Evolutionary conservation across 2,329 filamentous ascomycete species (phyloP).

Genomic region (Lojkania enalia): DNA sequence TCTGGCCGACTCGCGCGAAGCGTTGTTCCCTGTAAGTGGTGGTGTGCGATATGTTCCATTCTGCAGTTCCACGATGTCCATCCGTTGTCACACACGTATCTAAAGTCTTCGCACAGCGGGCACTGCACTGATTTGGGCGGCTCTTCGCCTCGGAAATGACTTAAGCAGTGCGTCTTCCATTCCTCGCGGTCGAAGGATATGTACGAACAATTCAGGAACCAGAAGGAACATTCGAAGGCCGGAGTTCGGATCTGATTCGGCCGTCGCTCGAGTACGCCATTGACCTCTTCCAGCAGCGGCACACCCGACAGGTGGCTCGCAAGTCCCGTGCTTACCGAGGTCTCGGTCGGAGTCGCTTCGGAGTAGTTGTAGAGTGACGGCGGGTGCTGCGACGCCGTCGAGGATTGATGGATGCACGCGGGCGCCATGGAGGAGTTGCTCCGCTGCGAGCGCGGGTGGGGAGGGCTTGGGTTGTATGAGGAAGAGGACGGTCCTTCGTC

Average conservation of each 20-base stretch:
- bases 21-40: constrained; percentile 29
- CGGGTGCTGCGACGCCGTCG: constrained; percentile 22
- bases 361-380: constrained; percentile 31
- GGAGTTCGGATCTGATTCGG: constrained; percentile 12
- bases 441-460: constrained; percentile 17
- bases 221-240: constrained; percentile 38
- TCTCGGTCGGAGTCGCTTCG: constrained; percentile 30
- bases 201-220: constrained; percentile 38
- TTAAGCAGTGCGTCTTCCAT: constrained; percentile 36
- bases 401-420: constrained; percentile 31
- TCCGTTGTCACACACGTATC: constrained; percentile 15
- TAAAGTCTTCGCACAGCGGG: constrained; percentile 37
- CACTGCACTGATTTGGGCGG: constrained; percentile 35
- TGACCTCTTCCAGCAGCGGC: constrained; percentile 29
- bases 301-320: constrained; percentile 26
- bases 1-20: constrained; percentile 31
- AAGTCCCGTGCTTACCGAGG: constrained; percentile 31
- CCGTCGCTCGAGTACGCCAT: constrained; percentile 32
- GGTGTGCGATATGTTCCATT: constrained; percentile 34
- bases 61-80: constrained; percentile 25
- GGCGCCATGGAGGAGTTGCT: constrained; percentile 39
- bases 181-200: constrained; percentile 23
- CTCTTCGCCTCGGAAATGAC: constrained; percentile 39
- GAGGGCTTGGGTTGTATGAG: constrained; percentile 13
- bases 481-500: constrained; percentile 16